Conservation (phyloP, 352 stramenopile species). For the Globisporangium alternatum region DNA sequence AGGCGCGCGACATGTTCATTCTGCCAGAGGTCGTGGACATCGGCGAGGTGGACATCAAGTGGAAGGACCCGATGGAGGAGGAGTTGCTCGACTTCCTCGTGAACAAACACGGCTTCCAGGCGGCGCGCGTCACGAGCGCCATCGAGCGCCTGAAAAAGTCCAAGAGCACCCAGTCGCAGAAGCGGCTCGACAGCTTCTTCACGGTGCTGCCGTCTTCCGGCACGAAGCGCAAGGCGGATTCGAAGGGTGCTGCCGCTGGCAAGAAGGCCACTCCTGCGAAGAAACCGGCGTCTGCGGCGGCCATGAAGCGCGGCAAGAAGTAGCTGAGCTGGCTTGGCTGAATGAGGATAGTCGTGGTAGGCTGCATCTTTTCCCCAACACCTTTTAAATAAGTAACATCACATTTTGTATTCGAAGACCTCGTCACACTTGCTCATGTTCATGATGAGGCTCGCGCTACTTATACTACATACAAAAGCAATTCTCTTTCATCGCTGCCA, state of each 20-base stretch:
- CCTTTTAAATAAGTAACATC: constrained; percentile 11
- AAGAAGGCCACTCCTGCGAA: constrained; percentile 15
- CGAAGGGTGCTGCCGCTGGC: constrained; percentile 30
- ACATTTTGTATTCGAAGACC: constrained; percentile 14
- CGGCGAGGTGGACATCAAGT: constrained; percentile 90
- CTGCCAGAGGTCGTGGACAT: constrained; percentile 63
- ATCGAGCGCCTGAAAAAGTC: constrained; percentile 97
- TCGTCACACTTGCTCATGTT: not conserved
- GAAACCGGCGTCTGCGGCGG: constrained; percentile 16
- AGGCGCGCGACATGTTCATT: constrained; percentile 93
- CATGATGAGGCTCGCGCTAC: not conserved
- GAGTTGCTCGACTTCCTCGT: constrained; percentile 93
- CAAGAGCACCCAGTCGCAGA: constrained; percentile 93
- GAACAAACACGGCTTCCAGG: constrained; percentile 96
- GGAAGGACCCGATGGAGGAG: constrained; percentile 88
- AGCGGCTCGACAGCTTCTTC: constrained; percentile 97
- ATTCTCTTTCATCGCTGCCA: constrained; percentile 29
- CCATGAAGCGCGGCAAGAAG: constrained; percentile 66
- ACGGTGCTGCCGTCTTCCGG: constrained; percentile 62
- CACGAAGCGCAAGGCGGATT: constrained; percentile 63
- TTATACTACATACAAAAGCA: not conserved
- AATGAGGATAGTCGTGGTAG: not conserved
- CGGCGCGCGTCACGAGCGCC: constrained; percentile 87
- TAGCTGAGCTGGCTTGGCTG: constrained; percentile 18
- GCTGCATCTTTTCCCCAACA: not conserved